A percentile compares a stretch with the other conserved stretches of the same genome.
These are phyloP conservation scores for Crotalaria pallida DNA, from an alignment of 306 rosid species.

Conservation along the genomic window DNA sequence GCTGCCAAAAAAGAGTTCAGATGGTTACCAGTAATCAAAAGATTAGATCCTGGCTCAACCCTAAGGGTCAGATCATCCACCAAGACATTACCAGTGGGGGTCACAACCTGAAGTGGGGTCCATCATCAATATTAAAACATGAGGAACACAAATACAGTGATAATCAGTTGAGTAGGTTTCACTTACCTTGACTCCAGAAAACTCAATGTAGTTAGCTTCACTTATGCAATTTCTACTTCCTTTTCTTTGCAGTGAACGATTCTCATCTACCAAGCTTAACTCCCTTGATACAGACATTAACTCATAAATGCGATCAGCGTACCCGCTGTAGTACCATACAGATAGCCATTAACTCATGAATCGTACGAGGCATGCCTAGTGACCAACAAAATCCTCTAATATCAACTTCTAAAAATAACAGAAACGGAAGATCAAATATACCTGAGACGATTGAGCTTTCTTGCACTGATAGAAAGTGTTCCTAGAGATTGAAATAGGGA, in stretches of 20 bases:
- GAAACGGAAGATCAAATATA: slow-evolving; percentile 29
- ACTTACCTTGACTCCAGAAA: slow-evolving; percentile 82
- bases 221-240: slow-evolving; percentile 65
- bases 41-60: slow-evolving; percentile 91
- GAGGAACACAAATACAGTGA: slow-evolving; percentile 14
- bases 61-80: slow-evolving; percentile 82
- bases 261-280: slow-evolving; percentile 54
- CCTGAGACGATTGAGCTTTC: slow-evolving; percentile 95
- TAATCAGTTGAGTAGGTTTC: not conserved
- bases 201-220: slow-evolving; percentile 90
- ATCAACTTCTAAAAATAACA: slow-evolving; percentile 12
- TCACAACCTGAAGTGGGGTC: slow-evolving; percentile 68
- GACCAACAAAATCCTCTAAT: slow-evolving; percentile 4
- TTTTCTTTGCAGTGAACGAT: slow-evolving; percentile 46
- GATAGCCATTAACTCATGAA: not conserved
- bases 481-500: slow-evolving; percentile 94
- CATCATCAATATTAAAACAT: slow-evolving; percentile 27
- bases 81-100: slow-evolving; percentile 91
- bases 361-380: slow-evolving; percentile 1
- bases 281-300: slow-evolving; percentile 77
- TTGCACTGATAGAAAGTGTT: slow-evolving; percentile 90
- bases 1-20: not conserved
- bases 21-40: slow-evolving; percentile 85
- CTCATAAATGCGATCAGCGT: slow-evolving; percentile 92
- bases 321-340: slow-evolving; percentile 61